Base-by-base conservation (phyloP, 176 grass and related monocot species). In the Musa acuminata region DNA sequence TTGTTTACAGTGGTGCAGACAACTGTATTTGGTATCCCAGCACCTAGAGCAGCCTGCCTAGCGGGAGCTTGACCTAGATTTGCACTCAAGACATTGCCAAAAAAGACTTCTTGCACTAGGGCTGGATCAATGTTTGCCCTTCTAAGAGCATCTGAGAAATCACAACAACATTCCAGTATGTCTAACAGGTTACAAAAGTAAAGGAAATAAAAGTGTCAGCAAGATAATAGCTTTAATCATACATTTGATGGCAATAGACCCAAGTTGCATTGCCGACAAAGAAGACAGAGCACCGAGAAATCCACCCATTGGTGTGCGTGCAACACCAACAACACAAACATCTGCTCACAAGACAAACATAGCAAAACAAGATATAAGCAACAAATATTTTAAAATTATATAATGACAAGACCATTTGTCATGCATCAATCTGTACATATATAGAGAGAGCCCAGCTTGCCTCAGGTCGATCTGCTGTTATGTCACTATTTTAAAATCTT, bases 81-180 rank as follows among this genome's bases (percentile, higher is more conserved):
- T 72, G 88, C 92, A 75, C 86, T 92, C 71, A 96, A 83, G 13
- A 96, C 92, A 82, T 96, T 96, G 21, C 92, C 92, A 54, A 96
- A 89, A 83, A 89, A 89, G 9, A 96, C 86, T 83, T 96, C 92
- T 83, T 96, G 92, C 76, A 96, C 92, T n/a, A 96, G 86, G 48
- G 78, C 79, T 55, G 86, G 82, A 4, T 89, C 77, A 0, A 96
- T 55, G 53, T 80, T 85, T 11, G 92, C 89, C 78, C 86, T 80
- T 79, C 52, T 66, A 50, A 96, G 92, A 73, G 92, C 89, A 22
- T 80, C 92, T 96, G 14, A 22, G 81, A 13, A 67, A 35, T 22
- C 51, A 1, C 65, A 14, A 22, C 16, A 16, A 69, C 67, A 69
- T 69, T 8, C 51, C 35, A 82, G 35, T 64, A 64, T 11, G 2